Evolutionary conservation across 2,329 filamentous ascomycete genomes (phyloP), one percentile per base, ranked within the genome.

Genomic region (Emergomyces pasteurianus): DNA sequence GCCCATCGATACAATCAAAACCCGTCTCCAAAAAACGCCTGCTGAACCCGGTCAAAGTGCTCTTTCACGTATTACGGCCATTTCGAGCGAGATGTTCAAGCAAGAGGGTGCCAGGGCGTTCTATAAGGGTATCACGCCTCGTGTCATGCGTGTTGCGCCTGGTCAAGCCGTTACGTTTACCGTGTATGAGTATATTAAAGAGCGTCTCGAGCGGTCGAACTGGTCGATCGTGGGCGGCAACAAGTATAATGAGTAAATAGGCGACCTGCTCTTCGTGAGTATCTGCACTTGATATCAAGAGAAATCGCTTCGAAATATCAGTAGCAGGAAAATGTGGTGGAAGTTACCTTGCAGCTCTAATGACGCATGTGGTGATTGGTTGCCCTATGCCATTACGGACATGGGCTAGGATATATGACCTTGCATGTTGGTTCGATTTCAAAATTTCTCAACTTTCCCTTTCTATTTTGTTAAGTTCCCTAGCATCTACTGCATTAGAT

Each of bases 1-100:
- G 34, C 94, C 94, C 26, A 97, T 99, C 72, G 94, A 99, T 72
- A 99, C 94, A 46, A 97, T 99, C 80, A 99, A 99, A 85, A 99
- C 94, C 49, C 81, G 94, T 58, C 78, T 99, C 73, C 94, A 99
- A 75, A 94, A 90, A 77, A 94, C 86, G 58, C 90, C 90, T 0
- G 91, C 89, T 3, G 83, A 88, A 75, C 83, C 86, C 5, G 92
- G 92, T 18, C 87, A 92, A 70, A 89, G 86, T 54, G 92, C 94
- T 14, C 75, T 95, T 67, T 82, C 83, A 62, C 81, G 94, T 63
- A 96, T 99, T 68, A 80, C 83, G 36, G 73, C 77, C 47, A 99
- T 99, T 68, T 86, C 89, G 58, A 81, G 77, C 60, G 88, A 92
- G 65, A 94, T 92, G 89, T 92, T 92, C 79, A 89, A 85, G 86